Evolutionary conservation across 2,329 filamentous ascomycete species (phyloP).

Genomic region (Didymella keratinophila): DNA sequence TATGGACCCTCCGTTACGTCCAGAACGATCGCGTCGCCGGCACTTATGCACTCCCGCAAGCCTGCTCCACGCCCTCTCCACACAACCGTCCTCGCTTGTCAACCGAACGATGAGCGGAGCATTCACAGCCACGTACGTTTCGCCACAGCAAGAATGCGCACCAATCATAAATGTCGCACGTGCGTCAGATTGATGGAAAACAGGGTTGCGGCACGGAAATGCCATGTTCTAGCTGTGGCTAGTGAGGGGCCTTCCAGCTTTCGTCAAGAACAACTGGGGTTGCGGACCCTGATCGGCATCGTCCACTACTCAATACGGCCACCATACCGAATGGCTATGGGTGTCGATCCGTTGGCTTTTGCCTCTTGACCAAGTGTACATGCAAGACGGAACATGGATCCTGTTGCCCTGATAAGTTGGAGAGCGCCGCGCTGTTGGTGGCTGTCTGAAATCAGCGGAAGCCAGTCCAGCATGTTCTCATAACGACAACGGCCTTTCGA

Average conservation of each 20-base stretch:
- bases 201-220: constrained; percentile 21
- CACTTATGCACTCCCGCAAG: constrained; percentile 14
- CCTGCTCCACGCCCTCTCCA: constrained; percentile 18
- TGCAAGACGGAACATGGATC: constrained; percentile 26
- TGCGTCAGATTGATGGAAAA: constrained; percentile 12
- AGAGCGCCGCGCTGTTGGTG: constrained; percentile 18
- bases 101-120: constrained; percentile 11
- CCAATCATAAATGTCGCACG: constrained; percentile 14
- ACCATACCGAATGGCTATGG: constrained; percentile 30
- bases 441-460: constrained; percentile 14
- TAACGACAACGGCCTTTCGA: constrained; percentile 16
- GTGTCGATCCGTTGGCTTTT: constrained; percentile 32
- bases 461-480: constrained; percentile 26
- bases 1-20: background rate
- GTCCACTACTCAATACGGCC: constrained; percentile 23
- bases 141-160: constrained; percentile 6
- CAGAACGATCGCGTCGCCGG: constrained; percentile 9
- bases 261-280: constrained; percentile 21
- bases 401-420: constrained; percentile 17
- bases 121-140: constrained; percentile 17
- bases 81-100: constrained; percentile 15
- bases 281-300: constrained; percentile 39
- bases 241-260: constrained; percentile 35
- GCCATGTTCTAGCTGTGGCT: constrained; percentile 38
- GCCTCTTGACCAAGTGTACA: constrained; percentile 29